A percentile compares a stretch with the other conserved stretches of the same genome.
phyloP scores from a whole-genome alignment of 495 filamentous ascomycete species.

The Talaromyces proteolyticus region DNA sequence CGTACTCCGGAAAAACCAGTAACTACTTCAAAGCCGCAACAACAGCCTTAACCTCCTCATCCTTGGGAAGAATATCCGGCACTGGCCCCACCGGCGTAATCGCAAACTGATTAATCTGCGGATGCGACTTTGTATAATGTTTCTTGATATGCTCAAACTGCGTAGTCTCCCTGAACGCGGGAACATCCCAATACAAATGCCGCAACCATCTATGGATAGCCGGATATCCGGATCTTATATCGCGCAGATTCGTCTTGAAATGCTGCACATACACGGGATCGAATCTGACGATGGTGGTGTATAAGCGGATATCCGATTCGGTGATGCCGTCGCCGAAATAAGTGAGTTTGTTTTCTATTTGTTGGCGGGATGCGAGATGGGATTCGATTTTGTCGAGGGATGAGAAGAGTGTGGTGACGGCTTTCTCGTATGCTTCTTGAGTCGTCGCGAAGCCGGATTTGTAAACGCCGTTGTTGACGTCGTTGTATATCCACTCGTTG shows the following conservation, averaged over 20 bases:
- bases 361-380: conserved; percentile 46
- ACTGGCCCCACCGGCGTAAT: conserved; percentile 64
- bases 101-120: conserved; percentile 57
- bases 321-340: conserved; percentile 66
- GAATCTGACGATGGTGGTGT: conserved; percentile 80
- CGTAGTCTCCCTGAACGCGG: conserved; percentile 57
- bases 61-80: conserved; percentile 55
- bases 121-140: conserved; percentile 67
- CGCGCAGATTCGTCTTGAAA: conserved; percentile 86
- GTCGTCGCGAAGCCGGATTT: conserved; percentile 67
- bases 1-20: neutral
- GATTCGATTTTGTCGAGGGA: conserved; percentile 66
- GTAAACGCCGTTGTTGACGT: conserved; percentile 87
- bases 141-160: conserved; percentile 68
- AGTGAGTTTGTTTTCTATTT: conserved; percentile 43
- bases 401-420: conserved; percentile 60
- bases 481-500: conserved; percentile 79
- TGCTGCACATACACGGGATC: conserved; percentile 88
- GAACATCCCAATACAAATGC: conserved; percentile 61
- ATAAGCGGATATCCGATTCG: conserved; percentile 78
- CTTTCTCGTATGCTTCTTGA: conserved; percentile 71
- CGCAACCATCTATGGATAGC: conserved; percentile 63
- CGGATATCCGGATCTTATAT: conserved; percentile 75
- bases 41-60: conserved; percentile 54
- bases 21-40: conserved; percentile 23